Conservation (phyloP, 192 early-diverging fungal genomes). For the Entomortierella parvispora region DNA sequence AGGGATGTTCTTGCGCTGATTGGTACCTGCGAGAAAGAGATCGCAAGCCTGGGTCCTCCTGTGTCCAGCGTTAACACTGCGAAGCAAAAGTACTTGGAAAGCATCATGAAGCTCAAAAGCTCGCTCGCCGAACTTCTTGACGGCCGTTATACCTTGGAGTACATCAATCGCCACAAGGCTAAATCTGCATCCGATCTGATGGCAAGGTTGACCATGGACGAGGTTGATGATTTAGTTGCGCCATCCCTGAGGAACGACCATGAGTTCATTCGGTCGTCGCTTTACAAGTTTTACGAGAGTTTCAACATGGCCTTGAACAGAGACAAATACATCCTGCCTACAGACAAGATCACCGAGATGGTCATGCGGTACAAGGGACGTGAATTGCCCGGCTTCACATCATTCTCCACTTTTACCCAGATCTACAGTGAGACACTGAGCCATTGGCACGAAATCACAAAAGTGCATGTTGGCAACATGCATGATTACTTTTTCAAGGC, state of each 20-base stretch:
- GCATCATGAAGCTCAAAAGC: constrained; percentile 26
- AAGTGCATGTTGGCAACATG: constrained; percentile 31
- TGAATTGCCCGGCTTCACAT: constrained; percentile 36
- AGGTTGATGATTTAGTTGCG: constrained; percentile 3
- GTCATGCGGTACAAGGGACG: constrained; percentile 38
- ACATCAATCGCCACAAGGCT: constrained; percentile 27
- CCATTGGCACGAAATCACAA: constrained; percentile 33
- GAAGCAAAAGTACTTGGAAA: constrained; percentile 28
- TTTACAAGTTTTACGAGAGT: constrained; percentile 16
- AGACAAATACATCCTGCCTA: constrained; percentile 30
- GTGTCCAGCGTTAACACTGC: constrained; percentile 6
- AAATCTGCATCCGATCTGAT: not conserved
- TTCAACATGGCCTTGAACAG: constrained; percentile 35
- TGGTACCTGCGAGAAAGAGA: constrained; percentile 22
- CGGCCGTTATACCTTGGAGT: constrained; percentile 30
- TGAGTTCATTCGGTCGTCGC: constrained; percentile 27
- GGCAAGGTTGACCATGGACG: not conserved
- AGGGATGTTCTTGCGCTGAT: constrained; percentile 24
- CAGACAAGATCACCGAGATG: constrained; percentile 23
- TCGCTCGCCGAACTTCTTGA: constrained; percentile 25
- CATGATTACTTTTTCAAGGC: constrained; percentile 27
- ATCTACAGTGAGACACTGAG: constrained; percentile 29
- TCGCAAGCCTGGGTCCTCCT: constrained; percentile 16
- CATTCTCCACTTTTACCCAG: constrained; percentile 41
- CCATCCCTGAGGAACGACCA: constrained; percentile 9